Conservation (phyloP, 345 rosid genomes). For the Schrenkiella parvula region DNA sequence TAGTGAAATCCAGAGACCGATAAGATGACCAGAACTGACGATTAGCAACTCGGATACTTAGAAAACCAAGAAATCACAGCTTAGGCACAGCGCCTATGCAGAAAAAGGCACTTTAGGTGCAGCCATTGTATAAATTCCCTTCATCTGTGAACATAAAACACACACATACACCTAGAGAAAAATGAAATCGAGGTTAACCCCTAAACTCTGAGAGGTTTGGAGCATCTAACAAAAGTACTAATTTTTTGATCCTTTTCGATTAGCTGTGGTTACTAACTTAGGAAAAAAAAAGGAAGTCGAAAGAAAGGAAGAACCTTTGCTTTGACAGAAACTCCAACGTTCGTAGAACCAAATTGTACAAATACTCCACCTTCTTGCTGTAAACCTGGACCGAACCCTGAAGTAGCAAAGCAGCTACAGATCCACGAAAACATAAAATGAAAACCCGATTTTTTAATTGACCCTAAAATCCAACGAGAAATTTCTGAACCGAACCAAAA, state of each 20-base stretch:
- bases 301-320: slow-evolving; percentile 50
- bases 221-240: background rate
- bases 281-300: background rate
- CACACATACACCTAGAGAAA: background rate
- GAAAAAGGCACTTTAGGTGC: background rate
- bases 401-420: slow-evolving; percentile 92
- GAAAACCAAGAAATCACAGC: background rate
- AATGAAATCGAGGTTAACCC: slow-evolving; percentile 3
- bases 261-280: background rate
- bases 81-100: background rate
- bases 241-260: background rate
- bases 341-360: slow-evolving; percentile 87
- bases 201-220: slow-evolving; percentile 2
- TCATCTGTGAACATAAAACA: slow-evolving; percentile 23
- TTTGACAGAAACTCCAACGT: slow-evolving; percentile 88
- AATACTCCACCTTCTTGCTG: slow-evolving; percentile 93
- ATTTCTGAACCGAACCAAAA: slow-evolving; percentile 16
- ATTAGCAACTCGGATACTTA: background rate
- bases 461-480: background rate
- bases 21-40: background rate
- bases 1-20: background rate
- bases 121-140: background rate
- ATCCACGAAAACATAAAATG: slow-evolving; percentile 8
- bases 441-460: background rate
- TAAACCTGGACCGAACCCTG: slow-evolving; percentile 98